A percentile compares a stretch with the other conserved stretches of the same genome.
Evolutionary conservation across 495 filamentous ascomycete genomes (phyloP).

Genomic region (Aspergillus sparsus): DNA sequence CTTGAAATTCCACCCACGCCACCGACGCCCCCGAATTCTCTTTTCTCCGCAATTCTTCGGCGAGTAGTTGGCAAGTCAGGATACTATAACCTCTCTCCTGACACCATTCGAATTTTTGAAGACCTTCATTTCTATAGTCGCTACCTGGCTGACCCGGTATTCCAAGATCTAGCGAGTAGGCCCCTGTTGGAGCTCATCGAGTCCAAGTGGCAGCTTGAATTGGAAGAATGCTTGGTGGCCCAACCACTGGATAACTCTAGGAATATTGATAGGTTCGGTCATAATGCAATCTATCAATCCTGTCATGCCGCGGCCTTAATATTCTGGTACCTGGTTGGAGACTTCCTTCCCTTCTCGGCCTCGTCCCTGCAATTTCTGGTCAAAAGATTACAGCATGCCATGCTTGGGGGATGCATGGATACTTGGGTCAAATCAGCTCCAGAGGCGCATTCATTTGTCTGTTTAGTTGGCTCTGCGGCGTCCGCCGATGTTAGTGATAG

Average conservation of each 20-base stretch:
- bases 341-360: not conserved
- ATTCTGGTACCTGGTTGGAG: conserved; percentile 12
- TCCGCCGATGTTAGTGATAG: not conserved
- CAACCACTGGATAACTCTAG: not conserved
- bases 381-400: not conserved
- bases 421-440: conserved; percentile 7
- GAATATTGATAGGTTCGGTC: not conserved
- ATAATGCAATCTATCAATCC: not conserved
- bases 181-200: not conserved
- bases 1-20: conserved; percentile 2
- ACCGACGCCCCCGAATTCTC: not conserved
- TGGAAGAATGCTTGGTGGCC: not conserved
- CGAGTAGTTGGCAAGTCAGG: not conserved
- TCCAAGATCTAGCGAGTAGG: not conserved
- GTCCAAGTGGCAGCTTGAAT: not conserved
- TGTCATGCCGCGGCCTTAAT: conserved; percentile 6
- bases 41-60: not conserved
- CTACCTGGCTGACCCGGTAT: not conserved
- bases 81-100: conserved; percentile 8
- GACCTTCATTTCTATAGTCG: conserved; percentile 2
- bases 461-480: conserved; percentile 7
- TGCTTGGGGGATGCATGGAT: not conserved
- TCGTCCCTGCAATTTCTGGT: not conserved
- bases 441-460: conserved; percentile 7
- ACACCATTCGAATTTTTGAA: conserved; percentile 7